Conservation (phyloP, 345 rosid species). For the Eucalyptus curtisii region DNA sequence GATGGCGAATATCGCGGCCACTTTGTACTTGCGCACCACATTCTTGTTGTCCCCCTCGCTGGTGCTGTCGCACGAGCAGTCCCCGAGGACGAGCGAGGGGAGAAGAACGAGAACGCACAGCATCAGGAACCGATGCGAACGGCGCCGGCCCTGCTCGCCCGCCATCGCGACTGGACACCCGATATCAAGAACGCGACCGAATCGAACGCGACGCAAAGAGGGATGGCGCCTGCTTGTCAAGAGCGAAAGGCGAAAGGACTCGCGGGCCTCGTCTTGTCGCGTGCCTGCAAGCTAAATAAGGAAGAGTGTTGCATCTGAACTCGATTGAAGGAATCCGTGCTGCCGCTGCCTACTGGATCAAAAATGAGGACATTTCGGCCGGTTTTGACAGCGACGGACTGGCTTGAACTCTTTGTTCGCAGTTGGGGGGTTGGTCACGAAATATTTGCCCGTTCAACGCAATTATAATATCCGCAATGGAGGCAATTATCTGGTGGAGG, state of each 20-base stretch:
- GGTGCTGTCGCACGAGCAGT: slow-evolving; percentile 11
- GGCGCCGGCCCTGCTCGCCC: not conserved
- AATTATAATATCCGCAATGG: not conserved
- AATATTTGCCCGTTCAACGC: not conserved
- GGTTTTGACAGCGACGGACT: not conserved
- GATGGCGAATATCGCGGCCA: slow-evolving; percentile 27
- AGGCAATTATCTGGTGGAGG: not conserved
- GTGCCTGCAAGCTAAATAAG: not conserved
- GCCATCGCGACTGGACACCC: not conserved
- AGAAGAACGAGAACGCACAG: not conserved
- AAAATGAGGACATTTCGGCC: not conserved
- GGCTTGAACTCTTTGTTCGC: not conserved
- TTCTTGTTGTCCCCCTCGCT: not conserved
- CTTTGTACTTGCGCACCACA: slow-evolving; percentile 14
- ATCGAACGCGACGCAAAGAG: not conserved
- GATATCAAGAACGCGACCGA: not conserved
- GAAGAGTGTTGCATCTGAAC: not conserved
- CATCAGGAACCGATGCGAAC: not conserved
- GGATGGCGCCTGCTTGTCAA: not conserved
- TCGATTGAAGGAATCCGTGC: not conserved
- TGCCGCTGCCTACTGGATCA: not conserved
- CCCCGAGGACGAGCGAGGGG: not conserved
- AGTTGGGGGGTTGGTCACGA: too few species aligned
- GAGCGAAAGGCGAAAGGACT: not conserved
- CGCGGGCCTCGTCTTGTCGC: not conserved